phyloP scores from a whole-genome alignment of 2,329 filamentous ascomycete species.

The Epichloe scottii region DNA sequence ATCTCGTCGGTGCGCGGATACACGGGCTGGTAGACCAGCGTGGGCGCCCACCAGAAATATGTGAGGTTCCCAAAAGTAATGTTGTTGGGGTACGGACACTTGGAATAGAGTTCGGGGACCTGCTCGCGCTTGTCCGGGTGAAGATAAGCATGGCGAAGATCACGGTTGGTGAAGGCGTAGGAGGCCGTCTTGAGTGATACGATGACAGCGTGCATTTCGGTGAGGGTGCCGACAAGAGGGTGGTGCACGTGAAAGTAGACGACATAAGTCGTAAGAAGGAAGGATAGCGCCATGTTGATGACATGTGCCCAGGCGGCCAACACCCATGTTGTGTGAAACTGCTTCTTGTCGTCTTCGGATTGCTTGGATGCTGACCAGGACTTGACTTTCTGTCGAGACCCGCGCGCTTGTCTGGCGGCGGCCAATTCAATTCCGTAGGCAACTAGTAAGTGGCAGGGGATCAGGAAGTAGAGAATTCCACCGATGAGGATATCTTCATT shows the following conservation, averaged over 20 bases:
- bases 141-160: constrained; percentile 81
- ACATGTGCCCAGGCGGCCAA: constrained; percentile 70
- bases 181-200: constrained; percentile 95
- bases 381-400: constrained; percentile 43
- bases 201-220: constrained; percentile 82
- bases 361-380: constrained; percentile 31
- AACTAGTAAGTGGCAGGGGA: constrained; percentile 81
- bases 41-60: constrained; percentile 98
- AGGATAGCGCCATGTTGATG: constrained; percentile 69
- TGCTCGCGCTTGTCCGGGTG: constrained; percentile 58
- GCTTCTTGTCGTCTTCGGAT: constrained; percentile 47
- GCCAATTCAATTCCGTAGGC: constrained; percentile 82
- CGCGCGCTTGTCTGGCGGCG: constrained; percentile 67
- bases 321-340: constrained; percentile 67
- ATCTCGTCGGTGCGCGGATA: constrained; percentile 77
- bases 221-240: constrained; percentile 82
- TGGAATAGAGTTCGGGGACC: constrained; percentile 68
- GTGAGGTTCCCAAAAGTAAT: constrained; percentile 77
- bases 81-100: constrained; percentile 81
- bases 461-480: constrained; percentile 67
- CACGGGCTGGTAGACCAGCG: constrained; percentile 89
- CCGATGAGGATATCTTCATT: constrained; percentile 66
- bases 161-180: constrained; percentile 92
- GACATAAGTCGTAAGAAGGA: constrained; percentile 67
- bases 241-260: constrained; percentile 91